These are phyloP conservation scores for Melastoma candidum DNA, from an alignment of 441 rosid species.

Conservation along the genomic window DNA sequence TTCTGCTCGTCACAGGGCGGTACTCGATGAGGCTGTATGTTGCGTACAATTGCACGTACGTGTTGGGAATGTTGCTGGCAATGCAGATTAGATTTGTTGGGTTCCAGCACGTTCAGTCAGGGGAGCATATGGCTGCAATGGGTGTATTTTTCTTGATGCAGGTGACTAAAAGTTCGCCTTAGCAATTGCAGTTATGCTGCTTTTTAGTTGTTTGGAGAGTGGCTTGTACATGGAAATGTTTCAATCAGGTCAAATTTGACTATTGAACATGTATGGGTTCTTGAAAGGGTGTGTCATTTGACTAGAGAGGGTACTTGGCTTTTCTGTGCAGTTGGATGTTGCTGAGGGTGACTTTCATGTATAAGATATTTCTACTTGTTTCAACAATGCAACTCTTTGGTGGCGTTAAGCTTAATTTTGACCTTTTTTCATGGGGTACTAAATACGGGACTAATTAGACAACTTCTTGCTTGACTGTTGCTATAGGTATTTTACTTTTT, in stretches of 20 bases:
- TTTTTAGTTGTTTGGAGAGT: not conserved
- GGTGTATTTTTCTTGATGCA: conserved; percentile 94
- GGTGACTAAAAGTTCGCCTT: conserved; percentile 20
- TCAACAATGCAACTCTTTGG: too few species aligned
- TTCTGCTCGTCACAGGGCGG: conserved; percentile 79
- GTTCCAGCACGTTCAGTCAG: conserved; percentile 96
- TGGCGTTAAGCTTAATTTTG: too few species aligned
- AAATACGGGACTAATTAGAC: not conserved
- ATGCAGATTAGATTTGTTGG: conserved; percentile 99
- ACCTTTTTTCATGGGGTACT: too few species aligned
- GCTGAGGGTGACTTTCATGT: too few species aligned
- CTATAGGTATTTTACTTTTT: conserved; percentile 84
- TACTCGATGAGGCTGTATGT: conserved; percentile 84
- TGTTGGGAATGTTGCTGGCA: conserved; percentile 94
- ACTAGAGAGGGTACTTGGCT: too few species aligned
- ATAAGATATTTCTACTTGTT: too few species aligned
- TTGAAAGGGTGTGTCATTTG: too few species aligned
- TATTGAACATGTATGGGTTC: not conserved
- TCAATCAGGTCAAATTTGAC: conserved; percentile 1
- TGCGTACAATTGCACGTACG: conserved; percentile 83
- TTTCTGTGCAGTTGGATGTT: too few species aligned
- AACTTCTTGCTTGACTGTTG: conserved; percentile 8
- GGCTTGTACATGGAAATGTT: too few species aligned
- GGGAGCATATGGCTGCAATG: conserved; percentile 99
- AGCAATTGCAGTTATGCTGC: not conserved